These are phyloP conservation scores for Colletotrichum liriopes DNA, from an alignment of 2,329 filamentous ascomycete species.

Conservation along the genomic window DNA sequence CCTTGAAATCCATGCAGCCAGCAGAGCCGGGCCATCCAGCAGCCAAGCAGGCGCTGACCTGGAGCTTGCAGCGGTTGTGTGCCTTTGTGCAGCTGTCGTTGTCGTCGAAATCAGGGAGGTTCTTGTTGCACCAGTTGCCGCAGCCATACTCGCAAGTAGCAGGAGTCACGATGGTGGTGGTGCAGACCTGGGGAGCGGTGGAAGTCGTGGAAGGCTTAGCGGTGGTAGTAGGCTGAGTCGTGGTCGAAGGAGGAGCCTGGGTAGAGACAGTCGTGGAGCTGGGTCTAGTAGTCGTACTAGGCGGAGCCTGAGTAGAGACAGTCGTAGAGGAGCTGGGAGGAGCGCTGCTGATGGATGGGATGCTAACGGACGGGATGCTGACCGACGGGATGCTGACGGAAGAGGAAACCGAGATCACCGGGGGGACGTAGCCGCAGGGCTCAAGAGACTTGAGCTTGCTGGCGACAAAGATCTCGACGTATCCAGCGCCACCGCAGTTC, in stretches of 20 bases:
- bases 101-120: conserved; percentile 65
- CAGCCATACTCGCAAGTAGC: conserved; percentile 69
- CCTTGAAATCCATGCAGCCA: conserved; percentile 65
- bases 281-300: conserved; percentile 35
- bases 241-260: conserved; percentile 36
- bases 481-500: conserved; percentile 61
- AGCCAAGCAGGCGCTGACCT: conserved; percentile 66
- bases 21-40: conserved; percentile 65
- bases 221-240: conserved; percentile 39
- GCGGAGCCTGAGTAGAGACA: conserved; percentile 30
- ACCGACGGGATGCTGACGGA: conserved; percentile 40
- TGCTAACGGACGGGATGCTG: conserved; percentile 32
- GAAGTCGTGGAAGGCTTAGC: conserved; percentile 48
- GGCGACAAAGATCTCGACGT: conserved; percentile 64
- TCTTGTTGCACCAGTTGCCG: conserved; percentile 68
- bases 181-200: conserved; percentile 62
- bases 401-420: conserved; percentile 44
- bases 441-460: conserved; percentile 65
- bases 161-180: conserved; percentile 60
- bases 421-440: conserved; percentile 61
- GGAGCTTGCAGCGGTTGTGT: conserved; percentile 62
- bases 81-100: conserved; percentile 58
- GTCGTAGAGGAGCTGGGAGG: conserved; percentile 43
- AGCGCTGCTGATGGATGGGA: conserved; percentile 31
- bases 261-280: conserved; percentile 35